These are phyloP conservation scores for Phascolomyces articulosus DNA, from an alignment of 371 early-diverging fungal species.

Conservation along the genomic window DNA sequence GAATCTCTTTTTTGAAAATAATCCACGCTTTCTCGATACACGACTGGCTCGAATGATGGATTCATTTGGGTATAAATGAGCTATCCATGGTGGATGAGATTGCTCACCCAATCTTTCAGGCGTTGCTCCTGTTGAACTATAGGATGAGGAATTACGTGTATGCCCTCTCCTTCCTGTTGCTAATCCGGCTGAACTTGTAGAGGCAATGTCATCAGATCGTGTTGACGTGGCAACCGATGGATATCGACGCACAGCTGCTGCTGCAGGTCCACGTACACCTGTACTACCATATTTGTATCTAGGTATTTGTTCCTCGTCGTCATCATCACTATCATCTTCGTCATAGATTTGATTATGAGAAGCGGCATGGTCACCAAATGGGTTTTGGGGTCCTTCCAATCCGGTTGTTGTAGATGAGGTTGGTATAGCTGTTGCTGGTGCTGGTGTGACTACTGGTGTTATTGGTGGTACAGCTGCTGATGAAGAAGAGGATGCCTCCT, in stretches of 20 bases:
- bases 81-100: slow-evolving; percentile 39
- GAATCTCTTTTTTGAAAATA: slow-evolving; percentile 63
- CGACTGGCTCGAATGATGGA: slow-evolving; percentile 63
- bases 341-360: background rate
- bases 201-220: background rate
- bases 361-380: slow-evolving; percentile 12
- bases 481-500: background rate
- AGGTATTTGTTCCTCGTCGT: slow-evolving; percentile 3
- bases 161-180: background rate
- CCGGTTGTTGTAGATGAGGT: background rate
- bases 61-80: slow-evolving; percentile 64
- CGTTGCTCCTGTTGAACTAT: slow-evolving; percentile 8
- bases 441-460: background rate
- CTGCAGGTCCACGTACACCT: slow-evolving; percentile 1
- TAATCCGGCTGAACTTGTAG: background rate
- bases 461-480: background rate
- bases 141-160: slow-evolving; percentile 4
- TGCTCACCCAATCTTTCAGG: slow-evolving; percentile 29
- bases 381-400: background rate
- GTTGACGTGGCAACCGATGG: background rate
- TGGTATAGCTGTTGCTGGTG: background rate
- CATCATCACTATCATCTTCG: slow-evolving; percentile 3
- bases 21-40: slow-evolving; percentile 62
- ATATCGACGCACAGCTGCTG: slow-evolving; percentile 2
- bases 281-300: background rate